A percentile compares a stretch with the other conserved stretches of the same genome.
phyloP scores from a whole-genome alignment of 2,329 filamentous ascomycete genomes.

The Fusarium anguioides region DNA sequence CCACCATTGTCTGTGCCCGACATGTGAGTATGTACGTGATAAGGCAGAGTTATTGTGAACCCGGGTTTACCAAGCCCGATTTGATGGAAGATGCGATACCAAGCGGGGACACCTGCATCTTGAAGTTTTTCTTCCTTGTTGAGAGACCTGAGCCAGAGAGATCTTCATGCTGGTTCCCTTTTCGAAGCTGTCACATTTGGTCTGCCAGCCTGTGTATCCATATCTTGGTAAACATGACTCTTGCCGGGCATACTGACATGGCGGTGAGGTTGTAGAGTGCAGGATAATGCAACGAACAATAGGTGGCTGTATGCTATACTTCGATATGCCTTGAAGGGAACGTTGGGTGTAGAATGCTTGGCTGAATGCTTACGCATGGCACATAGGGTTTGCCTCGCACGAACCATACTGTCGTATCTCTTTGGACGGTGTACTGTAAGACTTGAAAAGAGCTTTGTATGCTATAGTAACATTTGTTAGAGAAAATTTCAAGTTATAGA shows the following conservation, averaged over 20 bases:
- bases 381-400: background rate
- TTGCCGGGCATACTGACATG: constrained; percentile 10
- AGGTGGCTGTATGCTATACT: background rate
- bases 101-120: background rate
- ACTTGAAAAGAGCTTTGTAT: no score
- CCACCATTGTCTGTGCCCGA: constrained; percentile 7
- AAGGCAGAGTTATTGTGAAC: constrained; percentile 32
- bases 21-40: constrained; percentile 29
- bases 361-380: background rate
- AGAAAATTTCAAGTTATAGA: no score
- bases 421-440: no score
- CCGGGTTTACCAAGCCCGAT: constrained; percentile 5
- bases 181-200: background rate
- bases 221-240: background rate
- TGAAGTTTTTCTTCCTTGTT: constrained; percentile 6
- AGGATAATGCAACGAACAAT: constrained; percentile 20
- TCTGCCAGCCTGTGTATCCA: background rate
- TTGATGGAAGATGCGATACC: constrained; percentile 5
- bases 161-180: constrained; percentile 13
- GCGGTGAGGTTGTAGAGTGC: constrained; percentile 13
- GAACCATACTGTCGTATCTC: background rate
- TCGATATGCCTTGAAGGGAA: background rate
- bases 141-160: background rate
- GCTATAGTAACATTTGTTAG: no score
- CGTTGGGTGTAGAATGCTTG: background rate